Conservation (phyloP, 352 stramenopile genomes). For the Phytophthora litchii region DNA sequence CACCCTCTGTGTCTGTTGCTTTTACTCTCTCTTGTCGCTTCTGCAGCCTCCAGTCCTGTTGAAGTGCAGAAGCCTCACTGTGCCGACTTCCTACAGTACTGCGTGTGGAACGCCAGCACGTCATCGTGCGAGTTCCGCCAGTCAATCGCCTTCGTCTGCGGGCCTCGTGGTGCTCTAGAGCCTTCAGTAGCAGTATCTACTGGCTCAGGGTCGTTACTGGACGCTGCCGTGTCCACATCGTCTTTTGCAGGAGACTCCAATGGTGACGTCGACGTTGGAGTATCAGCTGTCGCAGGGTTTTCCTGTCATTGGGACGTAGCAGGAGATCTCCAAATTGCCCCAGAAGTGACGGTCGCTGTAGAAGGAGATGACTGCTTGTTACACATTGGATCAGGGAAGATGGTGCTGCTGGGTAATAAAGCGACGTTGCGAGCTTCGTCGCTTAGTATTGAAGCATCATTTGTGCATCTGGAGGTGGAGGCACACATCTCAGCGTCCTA, state of each 20-base stretch:
- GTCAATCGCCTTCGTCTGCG: constrained; percentile 55
- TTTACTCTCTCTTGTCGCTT: constrained; percentile 3
- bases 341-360: constrained; percentile 43
- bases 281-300: constrained; percentile 30
- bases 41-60: constrained; percentile 1
- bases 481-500: constrained; percentile 46
- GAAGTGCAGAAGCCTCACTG: constrained; percentile 42
- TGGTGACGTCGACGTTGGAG: not conserved
- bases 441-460: constrained; percentile 62
- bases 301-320: constrained; percentile 69
- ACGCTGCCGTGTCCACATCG: not conserved
- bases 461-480: constrained; percentile 57
- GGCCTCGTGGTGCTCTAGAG: constrained; percentile 12
- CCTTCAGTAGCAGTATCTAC: constrained; percentile 1
- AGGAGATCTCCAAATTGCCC: constrained; percentile 53
- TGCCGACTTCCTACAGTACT: constrained; percentile 46
- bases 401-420: constrained; percentile 48
- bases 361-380: constrained; percentile 61
- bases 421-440: constrained; percentile 47
- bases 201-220: constrained; percentile 11
- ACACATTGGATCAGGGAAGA: constrained; percentile 56
- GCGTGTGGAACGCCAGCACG: constrained; percentile 51
- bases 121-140: constrained; percentile 56
- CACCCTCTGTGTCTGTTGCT: constrained; percentile 2
- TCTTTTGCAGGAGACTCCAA: constrained; percentile 12